Percentiles rank a stretch among this genome's conserved stretches.
phyloP scores from a whole-genome alignment of 345 rosid species.

The Eucalyptus shirleyi region DNA sequence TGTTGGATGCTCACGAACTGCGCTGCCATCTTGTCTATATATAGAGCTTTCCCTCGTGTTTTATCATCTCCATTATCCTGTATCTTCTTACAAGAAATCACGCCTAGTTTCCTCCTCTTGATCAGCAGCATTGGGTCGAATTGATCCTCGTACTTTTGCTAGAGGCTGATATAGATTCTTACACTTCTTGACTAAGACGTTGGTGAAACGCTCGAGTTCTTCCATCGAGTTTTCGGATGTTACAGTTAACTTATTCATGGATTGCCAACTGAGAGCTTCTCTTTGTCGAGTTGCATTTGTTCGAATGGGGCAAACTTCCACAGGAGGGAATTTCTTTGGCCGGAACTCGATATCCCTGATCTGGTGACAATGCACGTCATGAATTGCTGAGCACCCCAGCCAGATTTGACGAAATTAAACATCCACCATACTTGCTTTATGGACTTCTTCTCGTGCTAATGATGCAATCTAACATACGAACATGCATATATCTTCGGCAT shows the following conservation, averaged over 20 bases:
- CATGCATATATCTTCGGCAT: too few relatives aligned
- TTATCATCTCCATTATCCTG: neutral
- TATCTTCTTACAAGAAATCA: neutral
- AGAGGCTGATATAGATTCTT: neutral
- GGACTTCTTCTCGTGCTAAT: neutral
- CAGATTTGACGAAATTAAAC: too few relatives aligned
- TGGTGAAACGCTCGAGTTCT: neutral
- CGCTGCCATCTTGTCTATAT: neutral
- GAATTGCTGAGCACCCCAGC: neutral
- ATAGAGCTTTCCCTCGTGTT: neutral
- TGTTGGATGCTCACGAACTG: neutral
- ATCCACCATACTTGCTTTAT: neutral
- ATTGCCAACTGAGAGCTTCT: neutral
- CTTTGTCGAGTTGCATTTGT: neutral
- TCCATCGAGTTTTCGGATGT: neutral
- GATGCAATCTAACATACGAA: neutral
- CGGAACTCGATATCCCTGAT: neutral
- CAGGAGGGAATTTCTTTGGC: neutral
- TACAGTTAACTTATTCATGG: neutral
- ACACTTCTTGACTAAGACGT: neutral
- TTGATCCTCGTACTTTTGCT: neutral
- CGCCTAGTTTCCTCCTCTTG: neutral
- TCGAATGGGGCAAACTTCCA: neutral
- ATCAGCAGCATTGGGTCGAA: neutral
- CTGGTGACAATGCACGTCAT: neutral